Base-by-base conservation (phyloP, 139 green algal genomes). In the Medakamo hakoo region DNA sequence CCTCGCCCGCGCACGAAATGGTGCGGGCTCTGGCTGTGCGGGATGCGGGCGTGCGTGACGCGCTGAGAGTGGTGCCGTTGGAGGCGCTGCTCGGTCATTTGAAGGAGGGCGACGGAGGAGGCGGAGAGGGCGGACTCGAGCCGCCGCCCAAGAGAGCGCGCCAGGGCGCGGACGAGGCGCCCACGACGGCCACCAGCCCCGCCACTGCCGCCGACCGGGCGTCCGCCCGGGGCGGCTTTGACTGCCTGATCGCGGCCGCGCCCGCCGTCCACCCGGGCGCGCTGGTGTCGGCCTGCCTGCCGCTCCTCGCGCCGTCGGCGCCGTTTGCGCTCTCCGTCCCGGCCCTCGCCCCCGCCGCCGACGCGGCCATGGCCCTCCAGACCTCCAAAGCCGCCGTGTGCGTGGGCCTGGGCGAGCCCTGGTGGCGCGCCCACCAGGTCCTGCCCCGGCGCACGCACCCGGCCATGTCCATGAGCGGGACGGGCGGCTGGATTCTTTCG, bases 381-480 rank as follows among this genome's bases (percentile, higher is more conserved):
- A 16, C 9, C 9, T 9, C 9, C 9, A 16, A 16, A 16, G 19
- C 57, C 25, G 71, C 71, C 5, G 19, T 70, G 40, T 60, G 22
- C 23, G 21, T 77, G 60, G 48, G 58, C 30, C 27, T 74, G 9
- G 9, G 77, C 18, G 85, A 92, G 71, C 80, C 65, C 67, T 89
- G 77, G 76, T 76, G 78, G 70, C 58, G 85, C 58, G 75, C 83
- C 28, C 74, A 84, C 55, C 78, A 87, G 71, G 83, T 91, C 31
- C 70, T 91, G 64, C 84, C 84, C 3, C 60, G 63, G 1, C 72
- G 84, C 27, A 92, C 82, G 2, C 84, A 89, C 65, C 84, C 84
- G 1, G 62, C 70, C n/a, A 92, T 92, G 84, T 72, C 58, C 9
- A 84, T 66, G 9, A 71, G 68, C 1, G 80, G 73, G 4, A 84